A percentile compares a stretch with the other conserved stretches of the same genome.
These are phyloP conservation scores for Odontarrhena argentea DNA, from an alignment of 345 rosid genomes.

Conservation along the genomic window DNA sequence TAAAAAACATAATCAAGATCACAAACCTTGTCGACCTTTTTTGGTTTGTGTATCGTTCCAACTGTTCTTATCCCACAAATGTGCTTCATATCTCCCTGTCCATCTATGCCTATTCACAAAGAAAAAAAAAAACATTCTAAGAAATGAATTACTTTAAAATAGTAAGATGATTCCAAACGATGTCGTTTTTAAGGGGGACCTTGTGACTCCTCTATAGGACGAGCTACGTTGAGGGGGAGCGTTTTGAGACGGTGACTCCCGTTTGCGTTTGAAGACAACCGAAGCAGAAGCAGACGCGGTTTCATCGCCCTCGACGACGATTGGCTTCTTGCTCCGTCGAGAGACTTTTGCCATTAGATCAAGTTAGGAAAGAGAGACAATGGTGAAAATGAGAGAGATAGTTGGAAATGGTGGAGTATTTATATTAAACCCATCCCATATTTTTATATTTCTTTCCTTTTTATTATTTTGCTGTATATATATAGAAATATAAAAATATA, in stretches of 20 bases:
- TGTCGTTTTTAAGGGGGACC: conserved; percentile 42
- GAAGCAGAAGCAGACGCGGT: conserved; percentile 31
- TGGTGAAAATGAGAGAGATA: conserved; percentile 27
- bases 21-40: conserved; percentile 80
- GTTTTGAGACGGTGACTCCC: conserved; percentile 72
- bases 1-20: not conserved
- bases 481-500: not conserved
- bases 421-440: conserved; percentile 21
- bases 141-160: not conserved
- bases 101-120: conserved; percentile 63
- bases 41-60: conserved; percentile 86
- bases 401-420: conserved; percentile 35
- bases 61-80: conserved; percentile 83
- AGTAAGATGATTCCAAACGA: not conserved
- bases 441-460: not conserved
- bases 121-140: not conserved
- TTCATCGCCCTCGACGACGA: conserved; percentile 9
- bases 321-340: conserved; percentile 30
- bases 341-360: conserved; percentile 38
- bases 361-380: not conserved
- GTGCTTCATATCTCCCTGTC: conserved; percentile 87
- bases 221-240: conserved; percentile 91
- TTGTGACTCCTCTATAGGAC: conserved; percentile 85
- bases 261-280: conserved; percentile 58
- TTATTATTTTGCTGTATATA: not conserved